Evolutionary conservation across 495 filamentous ascomycete species (phyloP), one percentile per base, ranked within the genome.

Genomic region (Tuber umbilicatum): DNA sequence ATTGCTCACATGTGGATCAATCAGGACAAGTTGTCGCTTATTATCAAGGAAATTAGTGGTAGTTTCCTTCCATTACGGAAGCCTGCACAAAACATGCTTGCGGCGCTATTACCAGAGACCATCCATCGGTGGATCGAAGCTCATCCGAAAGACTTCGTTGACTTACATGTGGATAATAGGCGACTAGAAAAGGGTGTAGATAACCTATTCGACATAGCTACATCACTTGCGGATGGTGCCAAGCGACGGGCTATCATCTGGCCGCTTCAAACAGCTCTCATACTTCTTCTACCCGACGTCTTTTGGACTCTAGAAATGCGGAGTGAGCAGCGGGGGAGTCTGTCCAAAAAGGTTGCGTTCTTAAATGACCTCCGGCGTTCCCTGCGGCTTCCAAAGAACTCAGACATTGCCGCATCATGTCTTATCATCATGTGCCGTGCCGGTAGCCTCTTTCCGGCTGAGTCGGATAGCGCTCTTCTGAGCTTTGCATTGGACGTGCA

Each of bases 401-500:
- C 87, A 74, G 88, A 91, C 77, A 86, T 88, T 47, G 88, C 89
- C 2, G 87, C 87, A n/a, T 88, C 87, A 72, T 90, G 89, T 74
- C 83, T 90, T 21, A 86, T 89, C 38, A 84, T 85, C 45, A 83
- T 91, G 70, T 86, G 89, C 40, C 85, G 88, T 10, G 88, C 86
- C 16, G 89, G 89, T 6, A 84, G 87, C 39, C 87, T 90, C 78
- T 90, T 91, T 72, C 83, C 86, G 38, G 84, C 86, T 14, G 88
- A 90, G 60, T 87, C 85, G 73, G 89, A 91, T 73, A 86, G 86
- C 37, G 89, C 88, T 0, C 83, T 91, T 73, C 82, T 90, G 73
- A 89, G 88, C 78, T 91, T 89, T 79, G 89, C 89, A 17, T 84
- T 90, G 79, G 89, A 90, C 78, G 86, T 91, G 31, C 89, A 90